Evolutionary conservation across 257 asterid genomes (phyloP).

Genomic region (Leptodermis oblonga): DNA sequence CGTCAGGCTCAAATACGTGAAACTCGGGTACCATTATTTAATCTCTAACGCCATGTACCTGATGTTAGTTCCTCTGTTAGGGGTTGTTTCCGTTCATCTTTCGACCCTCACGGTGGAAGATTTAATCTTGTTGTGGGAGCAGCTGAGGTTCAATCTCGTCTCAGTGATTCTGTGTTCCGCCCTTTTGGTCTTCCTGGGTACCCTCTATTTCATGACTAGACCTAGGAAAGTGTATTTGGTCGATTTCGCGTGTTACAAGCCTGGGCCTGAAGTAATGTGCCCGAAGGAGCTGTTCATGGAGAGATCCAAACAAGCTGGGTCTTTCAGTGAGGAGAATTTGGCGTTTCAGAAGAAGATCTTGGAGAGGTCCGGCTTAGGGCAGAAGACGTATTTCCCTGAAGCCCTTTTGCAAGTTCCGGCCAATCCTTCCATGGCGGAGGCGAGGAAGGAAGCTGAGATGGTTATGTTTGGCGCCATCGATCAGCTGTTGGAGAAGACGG

Average conservation of each 20-base stretch:
- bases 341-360: conserved; percentile 53
- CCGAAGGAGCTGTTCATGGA: conserved; percentile 51
- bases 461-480: conserved; percentile 79
- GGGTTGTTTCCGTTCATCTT: conserved; percentile 32
- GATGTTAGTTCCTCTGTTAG: conserved; percentile 36
- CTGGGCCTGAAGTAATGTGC: conserved; percentile 38
- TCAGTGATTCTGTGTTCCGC: conserved; percentile 39
- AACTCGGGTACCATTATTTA: conserved; percentile 62
- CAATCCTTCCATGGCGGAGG: conserved; percentile 55
- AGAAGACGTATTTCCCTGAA: conserved; percentile 62
- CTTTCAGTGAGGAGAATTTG: conserved; percentile 46
- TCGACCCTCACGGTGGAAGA: conserved; percentile 36
- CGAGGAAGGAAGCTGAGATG: conserved; percentile 56
- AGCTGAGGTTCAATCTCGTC: conserved; percentile 46
- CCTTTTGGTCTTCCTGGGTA: conserved; percentile 42
- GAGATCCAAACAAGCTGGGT: conserved; percentile 29
- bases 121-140: conserved; percentile 33
- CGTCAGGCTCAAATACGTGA: conserved; percentile 53
- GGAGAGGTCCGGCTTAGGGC: conserved; percentile 69
- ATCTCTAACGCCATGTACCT: conserved; percentile 50
- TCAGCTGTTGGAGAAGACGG: conserved; percentile 51
- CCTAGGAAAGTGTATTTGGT: conserved; percentile 55
- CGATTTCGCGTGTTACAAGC: conserved; percentile 71
- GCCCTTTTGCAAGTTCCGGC: conserved; percentile 48
- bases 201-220: conserved; percentile 58